A percentile compares a stretch with the other conserved stretches of the same genome.
phyloP scores from a whole-genome alignment of 1,284 basidiomycete species.

The Inonotus hispidus region DNA sequence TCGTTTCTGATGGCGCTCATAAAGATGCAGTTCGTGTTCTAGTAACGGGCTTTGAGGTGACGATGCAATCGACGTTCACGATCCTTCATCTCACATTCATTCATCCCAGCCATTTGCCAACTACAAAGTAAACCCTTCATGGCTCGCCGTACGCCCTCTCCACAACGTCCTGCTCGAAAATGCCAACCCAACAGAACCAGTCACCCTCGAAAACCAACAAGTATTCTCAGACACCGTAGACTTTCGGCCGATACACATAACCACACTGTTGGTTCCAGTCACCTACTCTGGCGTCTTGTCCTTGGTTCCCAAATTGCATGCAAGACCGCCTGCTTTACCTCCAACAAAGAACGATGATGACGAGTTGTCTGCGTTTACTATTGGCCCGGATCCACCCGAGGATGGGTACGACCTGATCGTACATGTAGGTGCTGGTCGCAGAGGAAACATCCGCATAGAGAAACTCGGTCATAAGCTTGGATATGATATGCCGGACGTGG shows the following conservation, averaged over 20 bases:
- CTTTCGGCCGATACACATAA: constrained; percentile 46
- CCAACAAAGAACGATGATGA: neutral
- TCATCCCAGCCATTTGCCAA: constrained; percentile 46
- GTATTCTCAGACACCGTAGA: constrained; percentile 6
- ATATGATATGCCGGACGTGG: constrained; percentile 65
- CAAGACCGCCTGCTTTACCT: constrained; percentile 55
- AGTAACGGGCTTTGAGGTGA: constrained; percentile 57
- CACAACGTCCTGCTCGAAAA: constrained; percentile 46
- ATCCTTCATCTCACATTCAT: neutral
- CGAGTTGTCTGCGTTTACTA: constrained; percentile 35
- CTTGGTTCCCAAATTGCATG: constrained; percentile 54
- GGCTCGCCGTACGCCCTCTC: constrained; percentile 53
- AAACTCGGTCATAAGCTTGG: constrained; percentile 63
- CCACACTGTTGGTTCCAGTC: constrained; percentile 54
- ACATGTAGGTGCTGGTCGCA: constrained; percentile 64
- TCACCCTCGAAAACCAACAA: constrained; percentile 21
- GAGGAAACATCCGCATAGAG: constrained; percentile 62
- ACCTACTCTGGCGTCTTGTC: constrained; percentile 57
- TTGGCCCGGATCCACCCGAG: constrained; percentile 38
- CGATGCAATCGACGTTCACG: constrained; percentile 25
- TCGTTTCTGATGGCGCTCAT: constrained; percentile 18
- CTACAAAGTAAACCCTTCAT: constrained; percentile 54
- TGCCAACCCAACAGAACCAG: constrained; percentile 33
- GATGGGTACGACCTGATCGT: constrained; percentile 70
- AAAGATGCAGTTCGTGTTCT: constrained; percentile 40